These are phyloP conservation scores for Huntiella savannae DNA, from an alignment of 2,329 filamentous ascomycete genomes.

Conservation along the genomic window DNA sequence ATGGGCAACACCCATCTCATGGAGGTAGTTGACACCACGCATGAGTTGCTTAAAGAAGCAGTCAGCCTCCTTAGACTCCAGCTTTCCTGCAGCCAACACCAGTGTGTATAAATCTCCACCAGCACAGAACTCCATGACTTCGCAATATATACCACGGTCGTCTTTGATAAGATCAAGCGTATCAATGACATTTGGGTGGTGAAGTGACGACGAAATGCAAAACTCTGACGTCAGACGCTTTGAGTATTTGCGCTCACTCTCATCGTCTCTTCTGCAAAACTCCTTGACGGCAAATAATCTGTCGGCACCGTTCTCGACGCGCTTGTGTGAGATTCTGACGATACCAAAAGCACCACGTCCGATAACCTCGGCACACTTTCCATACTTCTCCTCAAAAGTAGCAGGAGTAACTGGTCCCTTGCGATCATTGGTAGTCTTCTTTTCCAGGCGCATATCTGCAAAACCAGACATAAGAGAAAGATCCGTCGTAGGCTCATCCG, in stretches of 20 bases:
- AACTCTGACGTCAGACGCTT: constrained; percentile 95
- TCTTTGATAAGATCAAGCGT: constrained; percentile 91
- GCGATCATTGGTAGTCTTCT: constrained; percentile 11
- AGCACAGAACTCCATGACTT: constrained; percentile 98
- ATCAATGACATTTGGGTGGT: constrained; percentile 95
- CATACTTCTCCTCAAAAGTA: constrained; percentile 87
- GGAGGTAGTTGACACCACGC: constrained; percentile 96
- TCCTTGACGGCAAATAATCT: constrained; percentile 96
- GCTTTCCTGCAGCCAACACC: constrained; percentile 74
- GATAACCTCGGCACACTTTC: constrained; percentile 93
- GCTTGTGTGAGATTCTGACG: constrained; percentile 93
- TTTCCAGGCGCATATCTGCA: constrained; percentile 59
- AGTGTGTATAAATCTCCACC: constrained; percentile 91
- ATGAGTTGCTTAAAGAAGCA: constrained; percentile 99
- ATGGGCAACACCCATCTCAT: constrained; percentile 97
- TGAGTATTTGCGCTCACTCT: constrained; percentile 93
- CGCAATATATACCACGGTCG: constrained; percentile 91
- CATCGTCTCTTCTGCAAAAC: constrained; percentile 82
- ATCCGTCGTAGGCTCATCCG: constrained; percentile 57
- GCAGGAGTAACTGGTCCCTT: constrained; percentile 31
- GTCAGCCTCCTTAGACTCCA: constrained; percentile 83
- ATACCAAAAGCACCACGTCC: constrained; percentile 94
- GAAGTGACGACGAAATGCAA: constrained; percentile 90
- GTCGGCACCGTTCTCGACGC: constrained; percentile 66
- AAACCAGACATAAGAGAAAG: constrained; percentile 86